Base-by-base conservation (phyloP, 2,329 filamentous ascomycete genomes). In the Epichloe brachyelytri region DNA sequence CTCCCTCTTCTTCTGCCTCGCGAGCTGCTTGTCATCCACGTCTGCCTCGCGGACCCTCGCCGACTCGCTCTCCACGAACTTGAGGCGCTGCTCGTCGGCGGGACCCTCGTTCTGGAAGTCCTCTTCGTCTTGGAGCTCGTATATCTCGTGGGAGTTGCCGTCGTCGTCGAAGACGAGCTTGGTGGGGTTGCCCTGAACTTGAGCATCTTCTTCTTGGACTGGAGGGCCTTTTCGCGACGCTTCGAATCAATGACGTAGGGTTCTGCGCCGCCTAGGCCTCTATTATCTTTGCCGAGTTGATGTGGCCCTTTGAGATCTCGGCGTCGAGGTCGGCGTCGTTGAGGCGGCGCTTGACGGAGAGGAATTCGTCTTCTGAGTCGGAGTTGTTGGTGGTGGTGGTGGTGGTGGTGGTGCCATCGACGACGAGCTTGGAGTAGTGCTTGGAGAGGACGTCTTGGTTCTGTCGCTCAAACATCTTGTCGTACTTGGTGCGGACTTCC, bases 361-460 rank as follows among this genome's bases (percentile, higher is more conserved):
- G 73, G 76, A 98, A 96, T 57, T 94, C 85, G 53, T 81, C 81
- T 47, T 54, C 52, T 15, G 30, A 37, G 22, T 49, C 51, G 41
- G 51, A 34, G 34, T 79, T 30, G 45, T 4, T 22, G 50, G 79
- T 79, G 15, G 26, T n/a, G 5, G 12, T 36, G 11, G 33, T 6
- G 50, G 83, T 83, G 47, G 83, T 80, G 5, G 75, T 78, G 50
- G 79, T 79, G 15, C 74, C 78, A 53, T 75, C 65, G 5, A 76
- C 76, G 54, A 97, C 82, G 56, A 98, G 77, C 62, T 91, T 95
- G 53, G 82, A 80, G 72, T 96, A 97, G 69, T 98, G 93, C 51
- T 85, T 82, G n/a, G 91, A 90, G 56, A 98, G 70, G 34, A 98
- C 86, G 63, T 96, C 90, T 68, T 97, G 91, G 68, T 98, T 98